Conservation (phyloP, 371 early-diverging fungal species). For the Lichtheimia ornata region DNA sequence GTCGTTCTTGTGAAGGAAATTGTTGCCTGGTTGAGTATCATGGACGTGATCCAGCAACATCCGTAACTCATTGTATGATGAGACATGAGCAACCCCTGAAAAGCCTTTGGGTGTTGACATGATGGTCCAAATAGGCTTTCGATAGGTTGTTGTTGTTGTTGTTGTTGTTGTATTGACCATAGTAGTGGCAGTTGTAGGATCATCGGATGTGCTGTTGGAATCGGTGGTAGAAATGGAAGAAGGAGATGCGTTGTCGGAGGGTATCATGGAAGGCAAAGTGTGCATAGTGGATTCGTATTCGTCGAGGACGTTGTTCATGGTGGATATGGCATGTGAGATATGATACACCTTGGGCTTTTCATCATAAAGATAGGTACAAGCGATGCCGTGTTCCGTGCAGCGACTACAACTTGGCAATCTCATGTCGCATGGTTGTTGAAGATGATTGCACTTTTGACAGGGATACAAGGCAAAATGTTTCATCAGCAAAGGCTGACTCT, state of each 20-base stretch:
- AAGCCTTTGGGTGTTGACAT: not conserved
- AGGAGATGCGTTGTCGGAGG: not conserved
- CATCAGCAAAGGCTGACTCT: constrained; percentile 17
- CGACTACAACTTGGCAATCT: constrained; percentile 37
- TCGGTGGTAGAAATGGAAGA: not conserved
- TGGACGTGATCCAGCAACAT: not conserved
- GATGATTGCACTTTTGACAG: constrained; percentile 44
- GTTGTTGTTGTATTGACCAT: not conserved
- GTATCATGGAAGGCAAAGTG: not conserved
- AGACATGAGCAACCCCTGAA: not conserved
- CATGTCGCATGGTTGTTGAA: constrained; percentile 44
- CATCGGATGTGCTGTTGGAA: not conserved
- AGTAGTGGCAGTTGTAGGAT: not conserved
- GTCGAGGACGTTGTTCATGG: constrained; percentile 46
- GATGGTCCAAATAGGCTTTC: not conserved
- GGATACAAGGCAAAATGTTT: constrained; percentile 22
- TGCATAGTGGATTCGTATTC: constrained; percentile 1
- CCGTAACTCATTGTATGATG: not conserved
- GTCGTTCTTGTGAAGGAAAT: not conserved
- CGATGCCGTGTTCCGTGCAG: constrained; percentile 28
- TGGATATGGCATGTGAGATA: constrained; percentile 34
- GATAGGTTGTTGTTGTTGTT: not conserved
- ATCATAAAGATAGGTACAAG: constrained; percentile 30
- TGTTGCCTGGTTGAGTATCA: not conserved
- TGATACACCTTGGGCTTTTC: constrained; percentile 45